Evolutionary conservation across 1,284 basidiomycete species (phyloP).

Genomic region (Apiotrichum mycotoxinovorans): DNA sequence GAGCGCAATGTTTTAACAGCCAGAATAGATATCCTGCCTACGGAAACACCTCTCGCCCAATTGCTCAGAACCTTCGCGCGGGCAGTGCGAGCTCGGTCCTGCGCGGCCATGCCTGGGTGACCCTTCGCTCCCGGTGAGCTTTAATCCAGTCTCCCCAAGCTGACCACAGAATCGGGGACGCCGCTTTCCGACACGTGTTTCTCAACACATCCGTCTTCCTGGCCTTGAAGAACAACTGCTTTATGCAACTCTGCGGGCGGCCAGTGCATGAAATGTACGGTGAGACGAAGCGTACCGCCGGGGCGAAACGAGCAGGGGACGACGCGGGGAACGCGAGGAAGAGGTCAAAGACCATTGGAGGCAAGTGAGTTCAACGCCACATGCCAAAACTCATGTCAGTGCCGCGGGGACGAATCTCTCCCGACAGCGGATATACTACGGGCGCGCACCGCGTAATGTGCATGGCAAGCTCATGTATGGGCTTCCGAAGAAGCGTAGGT

Average conservation of each 20-base stretch:
- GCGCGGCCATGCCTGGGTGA: conserved; percentile 23
- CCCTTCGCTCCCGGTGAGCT: conserved; percentile 33
- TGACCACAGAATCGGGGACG: conserved; percentile 46
- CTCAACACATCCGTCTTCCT: conserved; percentile 50
- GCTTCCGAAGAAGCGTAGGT: conserved; percentile 40
- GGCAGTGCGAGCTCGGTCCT: conserved; percentile 27
- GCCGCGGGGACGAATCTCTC: conserved; percentile 1
- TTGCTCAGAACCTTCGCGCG: background rate
- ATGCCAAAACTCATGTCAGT: background rate
- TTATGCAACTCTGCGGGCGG: conserved; percentile 51
- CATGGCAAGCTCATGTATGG: conserved; percentile 29
- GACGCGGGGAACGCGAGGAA: background rate
- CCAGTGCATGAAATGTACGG: conserved; percentile 45
- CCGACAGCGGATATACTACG: conserved; percentile 42
- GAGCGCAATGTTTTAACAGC: too few relatives aligned
- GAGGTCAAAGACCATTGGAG: background rate
- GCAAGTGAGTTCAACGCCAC: background rate
- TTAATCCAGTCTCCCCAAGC: background rate
- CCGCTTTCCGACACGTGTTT: conserved; percentile 50
- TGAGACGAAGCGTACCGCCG: background rate
- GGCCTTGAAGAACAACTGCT: conserved; percentile 52
- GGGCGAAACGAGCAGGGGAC: conserved; percentile 14
- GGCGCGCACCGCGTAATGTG: conserved; percentile 24
- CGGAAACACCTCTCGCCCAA: background rate
- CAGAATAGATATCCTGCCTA: background rate